These are phyloP conservation scores for Rostrohypoxylon terebratum DNA, from an alignment of 495 filamentous ascomycete genomes.

Conservation along the genomic window DNA sequence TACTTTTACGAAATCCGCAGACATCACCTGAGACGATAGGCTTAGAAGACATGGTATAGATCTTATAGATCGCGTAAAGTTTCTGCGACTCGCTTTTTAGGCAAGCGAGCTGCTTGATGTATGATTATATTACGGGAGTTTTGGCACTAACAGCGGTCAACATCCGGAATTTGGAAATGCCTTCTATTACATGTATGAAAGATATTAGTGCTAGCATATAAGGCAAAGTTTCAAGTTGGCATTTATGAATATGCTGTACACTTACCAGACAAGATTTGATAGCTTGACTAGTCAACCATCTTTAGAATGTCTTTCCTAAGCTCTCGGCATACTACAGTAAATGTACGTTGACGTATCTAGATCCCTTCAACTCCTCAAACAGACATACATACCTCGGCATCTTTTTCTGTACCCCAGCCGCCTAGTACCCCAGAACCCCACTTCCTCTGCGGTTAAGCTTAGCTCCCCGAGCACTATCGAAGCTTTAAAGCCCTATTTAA, in stretches of 20 bases:
- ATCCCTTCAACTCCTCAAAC: conserved; percentile 14
- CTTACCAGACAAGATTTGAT: background rate
- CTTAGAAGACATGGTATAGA: conserved; percentile 8
- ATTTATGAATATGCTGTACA: background rate
- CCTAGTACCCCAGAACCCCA: conserved; percentile 28
- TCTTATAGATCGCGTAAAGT: conserved; percentile 21
- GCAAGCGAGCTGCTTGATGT: conserved; percentile 8
- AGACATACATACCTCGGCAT: conserved; percentile 44
- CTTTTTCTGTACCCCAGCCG: conserved; percentile 28
- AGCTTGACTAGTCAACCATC: background rate
- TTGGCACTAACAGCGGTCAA: conserved; percentile 1
- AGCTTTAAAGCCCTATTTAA: background rate
- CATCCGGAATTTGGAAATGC: conserved; percentile 3
- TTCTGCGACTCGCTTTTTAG: conserved; percentile 1
- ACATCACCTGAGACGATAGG: background rate
- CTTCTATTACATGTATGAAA: background rate
- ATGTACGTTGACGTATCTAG: background rate
- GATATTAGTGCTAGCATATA: conserved; percentile 1
- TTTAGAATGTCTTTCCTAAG: background rate
- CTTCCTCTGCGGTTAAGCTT: background rate
- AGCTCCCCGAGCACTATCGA: conserved; percentile 19
- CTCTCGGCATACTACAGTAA: no score
- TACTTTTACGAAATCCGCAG: background rate
- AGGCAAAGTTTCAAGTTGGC: background rate
- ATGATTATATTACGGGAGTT: conserved; percentile 26